Evolutionary conservation across 495 filamentous ascomycete species (phyloP).

Genomic region (Melanomma pulvis-pyrius): DNA sequence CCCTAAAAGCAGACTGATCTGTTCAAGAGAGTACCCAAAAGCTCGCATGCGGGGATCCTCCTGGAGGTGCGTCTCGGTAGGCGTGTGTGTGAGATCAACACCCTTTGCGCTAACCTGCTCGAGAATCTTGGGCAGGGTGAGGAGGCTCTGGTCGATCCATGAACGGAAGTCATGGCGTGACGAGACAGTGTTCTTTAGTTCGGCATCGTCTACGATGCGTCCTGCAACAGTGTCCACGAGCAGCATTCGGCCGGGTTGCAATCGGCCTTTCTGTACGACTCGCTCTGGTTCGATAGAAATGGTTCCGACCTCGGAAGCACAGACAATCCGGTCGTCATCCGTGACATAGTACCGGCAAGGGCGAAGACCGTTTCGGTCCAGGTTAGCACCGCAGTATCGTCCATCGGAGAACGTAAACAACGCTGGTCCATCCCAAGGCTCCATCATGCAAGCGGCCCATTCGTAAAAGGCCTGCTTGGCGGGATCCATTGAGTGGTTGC

Average conservation of each 20-base stretch:
- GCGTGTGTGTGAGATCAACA: slow-evolving; percentile 64
- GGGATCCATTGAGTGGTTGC: slow-evolving; percentile 87
- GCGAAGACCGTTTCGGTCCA: slow-evolving; percentile 96
- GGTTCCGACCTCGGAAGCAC: slow-evolving; percentile 95
- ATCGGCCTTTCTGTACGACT: slow-evolving; percentile 89
- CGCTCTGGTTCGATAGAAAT: slow-evolving; percentile 89
- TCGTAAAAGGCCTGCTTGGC: slow-evolving; percentile 98
- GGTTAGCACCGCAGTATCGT: slow-evolving; percentile 94
- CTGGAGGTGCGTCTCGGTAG: slow-evolving; percentile 77
- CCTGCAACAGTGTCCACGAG: slow-evolving; percentile 95
- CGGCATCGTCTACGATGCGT: slow-evolving; percentile 92
- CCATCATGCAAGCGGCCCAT: slow-evolving; percentile 99
- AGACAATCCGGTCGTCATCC: slow-evolving; percentile 97
- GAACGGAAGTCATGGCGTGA: slow-evolving; percentile 81
- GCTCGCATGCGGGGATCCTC: slow-evolving; percentile 83
- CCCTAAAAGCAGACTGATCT: slow-evolving; percentile 89
- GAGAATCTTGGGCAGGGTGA: slow-evolving; percentile 77
- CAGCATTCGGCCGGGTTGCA: slow-evolving; percentile 97
- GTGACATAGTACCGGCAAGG: slow-evolving; percentile 98
- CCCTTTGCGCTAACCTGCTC: slow-evolving; percentile 59
- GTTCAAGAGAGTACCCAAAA: slow-evolving; percentile 96
- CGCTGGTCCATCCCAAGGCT: slow-evolving; percentile 98
- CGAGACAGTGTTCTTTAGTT: slow-evolving; percentile 88
- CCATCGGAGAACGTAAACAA: slow-evolving; percentile 98
- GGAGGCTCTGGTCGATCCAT: slow-evolving; percentile 86